Percentiles rank a stretch among this genome's conserved stretches.
Evolutionary conservation across 495 filamentous ascomycete genomes (phyloP).

Genomic region (Podospora appendiculata): DNA sequence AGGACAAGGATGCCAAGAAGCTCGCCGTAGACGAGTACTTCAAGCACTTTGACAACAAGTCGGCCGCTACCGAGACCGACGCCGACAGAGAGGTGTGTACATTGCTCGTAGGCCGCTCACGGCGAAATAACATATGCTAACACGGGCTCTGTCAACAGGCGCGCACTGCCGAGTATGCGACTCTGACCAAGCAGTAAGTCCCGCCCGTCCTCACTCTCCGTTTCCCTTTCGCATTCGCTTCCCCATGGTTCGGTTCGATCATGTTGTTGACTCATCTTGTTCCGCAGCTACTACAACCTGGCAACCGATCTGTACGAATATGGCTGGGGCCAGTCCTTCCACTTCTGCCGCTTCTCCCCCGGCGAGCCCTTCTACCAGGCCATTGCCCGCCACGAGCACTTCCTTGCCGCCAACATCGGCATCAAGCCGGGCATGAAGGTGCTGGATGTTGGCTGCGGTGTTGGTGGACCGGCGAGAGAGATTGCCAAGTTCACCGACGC

Average conservation of each 20-base stretch:
- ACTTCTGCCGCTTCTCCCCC: constrained; percentile 93
- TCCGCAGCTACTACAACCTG: constrained; percentile 92
- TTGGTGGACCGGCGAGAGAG: constrained; percentile 94
- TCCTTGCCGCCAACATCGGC: constrained; percentile 85
- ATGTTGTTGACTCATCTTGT: constrained; percentile 1
- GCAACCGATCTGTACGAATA: constrained; percentile 97
- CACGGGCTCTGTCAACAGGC: constrained; percentile 38
- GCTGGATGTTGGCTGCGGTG: constrained; percentile 94
- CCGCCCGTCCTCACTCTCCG: not conserved
- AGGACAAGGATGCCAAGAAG: constrained; percentile 76
- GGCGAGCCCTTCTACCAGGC: constrained; percentile 88
- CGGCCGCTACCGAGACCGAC: constrained; percentile 71
- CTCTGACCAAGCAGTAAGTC: constrained; percentile 84
- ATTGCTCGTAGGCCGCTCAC: too few species aligned
- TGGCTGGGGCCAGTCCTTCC: constrained; percentile 91
- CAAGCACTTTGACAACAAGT: constrained; percentile 99
- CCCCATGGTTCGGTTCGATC: not conserved
- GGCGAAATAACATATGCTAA: constrained; percentile 5
- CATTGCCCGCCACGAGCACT: constrained; percentile 96
- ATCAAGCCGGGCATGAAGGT: constrained; percentile 83
- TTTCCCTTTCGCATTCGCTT: too few species aligned
- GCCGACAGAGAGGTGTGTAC: constrained; percentile 63
- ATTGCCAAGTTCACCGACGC: constrained; percentile 91
- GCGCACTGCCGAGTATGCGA: constrained; percentile 86
- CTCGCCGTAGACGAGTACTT: constrained; percentile 95